Evolutionary conservation across 2,329 filamentous ascomycete genomes (phyloP).

Genomic region (Neofusicoccum kwambonambiense): DNA sequence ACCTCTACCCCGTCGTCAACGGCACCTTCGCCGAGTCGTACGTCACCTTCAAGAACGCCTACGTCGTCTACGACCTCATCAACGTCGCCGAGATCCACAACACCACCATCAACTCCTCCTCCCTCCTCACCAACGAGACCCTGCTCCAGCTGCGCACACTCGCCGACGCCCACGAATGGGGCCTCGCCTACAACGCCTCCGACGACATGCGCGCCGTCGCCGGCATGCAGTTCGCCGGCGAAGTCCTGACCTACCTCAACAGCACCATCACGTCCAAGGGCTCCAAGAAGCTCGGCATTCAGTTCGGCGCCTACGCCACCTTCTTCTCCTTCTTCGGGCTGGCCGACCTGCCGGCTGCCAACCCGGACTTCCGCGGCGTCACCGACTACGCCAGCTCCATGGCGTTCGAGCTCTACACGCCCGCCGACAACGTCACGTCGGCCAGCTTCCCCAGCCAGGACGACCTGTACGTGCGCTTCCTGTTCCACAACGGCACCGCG

Average conservation of each 20-base stretch:
- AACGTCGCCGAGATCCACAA: constrained; percentile 65
- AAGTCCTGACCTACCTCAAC: constrained; percentile 47
- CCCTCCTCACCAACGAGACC: constrained; percentile 59
- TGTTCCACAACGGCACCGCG: constrained; percentile 63
- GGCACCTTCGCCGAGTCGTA: constrained; percentile 48
- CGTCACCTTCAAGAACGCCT: constrained; percentile 62
- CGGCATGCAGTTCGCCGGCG: constrained; percentile 49
- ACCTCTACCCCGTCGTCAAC: constrained; percentile 53
- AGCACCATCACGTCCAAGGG: constrained; percentile 38
- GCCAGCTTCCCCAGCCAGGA: constrained; percentile 44
- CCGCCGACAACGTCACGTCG: constrained; percentile 35
- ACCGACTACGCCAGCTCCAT: constrained; percentile 83
- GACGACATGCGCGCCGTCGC: constrained; percentile 46
- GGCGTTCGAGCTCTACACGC: constrained; percentile 69
- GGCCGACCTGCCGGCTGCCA: constrained; percentile 49
- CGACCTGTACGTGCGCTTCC: constrained; percentile 59
- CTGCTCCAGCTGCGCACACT: constrained; percentile 67
- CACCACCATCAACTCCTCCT: constrained; percentile 55
- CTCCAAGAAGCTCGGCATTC: constrained; percentile 48
- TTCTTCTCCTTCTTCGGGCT: constrained; percentile 64
- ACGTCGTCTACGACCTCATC: constrained; percentile 61
- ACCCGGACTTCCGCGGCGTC: constrained; percentile 68
- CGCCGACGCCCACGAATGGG: constrained; percentile 78
- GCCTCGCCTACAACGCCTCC: constrained; percentile 73
- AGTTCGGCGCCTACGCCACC: constrained; percentile 62